These are phyloP conservation scores for Zea luxurians DNA, from an alignment of 176 grass and related monocot species.

Conservation along the genomic window DNA sequence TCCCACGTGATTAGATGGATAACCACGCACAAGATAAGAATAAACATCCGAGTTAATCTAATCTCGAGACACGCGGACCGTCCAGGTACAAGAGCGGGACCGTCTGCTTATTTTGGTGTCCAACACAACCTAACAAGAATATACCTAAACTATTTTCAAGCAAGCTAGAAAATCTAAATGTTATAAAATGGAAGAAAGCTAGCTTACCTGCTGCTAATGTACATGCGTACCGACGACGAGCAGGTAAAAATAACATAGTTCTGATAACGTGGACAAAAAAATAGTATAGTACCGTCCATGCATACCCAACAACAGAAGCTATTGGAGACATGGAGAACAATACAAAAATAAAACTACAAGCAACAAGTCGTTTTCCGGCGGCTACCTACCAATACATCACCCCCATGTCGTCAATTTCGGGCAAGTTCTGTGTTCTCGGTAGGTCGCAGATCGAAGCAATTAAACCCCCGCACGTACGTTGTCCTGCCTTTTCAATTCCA, in stretches of 20 bases:
- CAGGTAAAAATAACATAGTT: background rate
- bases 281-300: background rate
- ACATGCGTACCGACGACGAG: background rate
- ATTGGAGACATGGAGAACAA: background rate
- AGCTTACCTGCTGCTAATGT: too few relatives aligned
- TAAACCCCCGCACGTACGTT: background rate
- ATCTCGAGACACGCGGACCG: too few relatives aligned
- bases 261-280: background rate
- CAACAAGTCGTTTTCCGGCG: constrained; percentile 40
- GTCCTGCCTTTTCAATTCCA: background rate
- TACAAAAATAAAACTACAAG: background rate
- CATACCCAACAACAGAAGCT: constrained; percentile 2
- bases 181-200: too few relatives aligned
- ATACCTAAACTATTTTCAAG: too few relatives aligned
- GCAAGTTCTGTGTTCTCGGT: constrained; percentile 45
- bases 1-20: too few relatives aligned
- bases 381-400: constrained; percentile 44
- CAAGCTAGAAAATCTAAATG: too few relatives aligned
- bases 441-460: constrained; percentile 25
- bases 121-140: too few relatives aligned
- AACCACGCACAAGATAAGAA: too few relatives aligned
- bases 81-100: too few relatives aligned
- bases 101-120: too few relatives aligned
- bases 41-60: too few relatives aligned
- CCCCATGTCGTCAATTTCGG: constrained; percentile 29